Conservation (phyloP, 495 filamentous ascomycete genomes). For the Xylaria flabelliformis region DNA sequence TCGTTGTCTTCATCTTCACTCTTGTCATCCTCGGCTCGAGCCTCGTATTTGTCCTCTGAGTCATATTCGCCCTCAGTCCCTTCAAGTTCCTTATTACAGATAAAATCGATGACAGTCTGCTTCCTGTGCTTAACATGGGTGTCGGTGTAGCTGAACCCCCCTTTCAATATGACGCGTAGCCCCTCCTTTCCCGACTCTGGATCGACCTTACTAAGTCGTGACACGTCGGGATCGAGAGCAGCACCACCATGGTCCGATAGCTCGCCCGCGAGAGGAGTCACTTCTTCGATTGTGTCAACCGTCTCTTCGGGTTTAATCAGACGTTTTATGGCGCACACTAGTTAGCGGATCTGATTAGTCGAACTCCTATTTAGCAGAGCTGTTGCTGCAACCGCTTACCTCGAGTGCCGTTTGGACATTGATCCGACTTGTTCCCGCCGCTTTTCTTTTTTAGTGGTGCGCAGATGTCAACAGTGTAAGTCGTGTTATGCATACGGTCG, state of each 20-base stretch:
- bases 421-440: slow-evolving; percentile 52
- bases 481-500: slow-evolving; percentile 67
- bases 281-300: slow-evolving; percentile 48
- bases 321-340: slow-evolving; percentile 81
- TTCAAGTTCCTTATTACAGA: slow-evolving; percentile 72
- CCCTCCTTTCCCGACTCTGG: slow-evolving; percentile 71
- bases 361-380: neutral
- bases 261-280: slow-evolving; percentile 79
- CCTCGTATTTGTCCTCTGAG: slow-evolving; percentile 51
- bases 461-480: slow-evolving; percentile 90
- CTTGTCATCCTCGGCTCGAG: slow-evolving; percentile 21
- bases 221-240: slow-evolving; percentile 65
- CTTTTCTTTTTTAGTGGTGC: slow-evolving; percentile 62
- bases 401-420: slow-evolving; percentile 68
- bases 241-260: slow-evolving; percentile 58
- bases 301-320: slow-evolving; percentile 44
- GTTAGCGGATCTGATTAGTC: slow-evolving; percentile 12
- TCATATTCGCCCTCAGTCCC: slow-evolving; percentile 72
- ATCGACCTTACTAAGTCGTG: slow-evolving; percentile 64
- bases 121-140: slow-evolving; percentile 57
- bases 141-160: slow-evolving; percentile 63
- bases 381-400: slow-evolving; percentile 47
- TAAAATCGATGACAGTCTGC: slow-evolving; percentile 79
- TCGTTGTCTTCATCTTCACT: slow-evolving; percentile 34
- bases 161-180: slow-evolving; percentile 70